phyloP scores from a whole-genome alignment of 768 basidiomycete genomes.

The Rossbeevera mucosa region DNA sequence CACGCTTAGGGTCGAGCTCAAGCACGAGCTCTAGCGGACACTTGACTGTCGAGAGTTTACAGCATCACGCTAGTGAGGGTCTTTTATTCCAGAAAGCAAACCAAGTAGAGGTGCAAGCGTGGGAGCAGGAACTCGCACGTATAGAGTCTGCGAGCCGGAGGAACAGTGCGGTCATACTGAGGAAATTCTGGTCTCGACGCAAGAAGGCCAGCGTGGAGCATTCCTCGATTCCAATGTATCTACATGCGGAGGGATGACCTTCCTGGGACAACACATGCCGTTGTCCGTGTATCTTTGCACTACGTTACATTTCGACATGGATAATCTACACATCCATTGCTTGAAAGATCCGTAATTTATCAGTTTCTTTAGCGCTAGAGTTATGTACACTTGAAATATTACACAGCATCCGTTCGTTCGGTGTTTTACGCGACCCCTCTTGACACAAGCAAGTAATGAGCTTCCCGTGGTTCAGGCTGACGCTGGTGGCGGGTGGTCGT shows the following conservation, averaged over 20 bases:
- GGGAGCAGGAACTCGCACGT: slow-evolving; percentile 73
- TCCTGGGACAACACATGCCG: neutral
- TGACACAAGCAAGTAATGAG: slow-evolving; percentile 33
- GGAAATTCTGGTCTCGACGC: slow-evolving; percentile 24
- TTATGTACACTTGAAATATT: neutral
- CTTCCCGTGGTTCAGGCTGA: slow-evolving; percentile 58
- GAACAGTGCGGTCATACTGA: slow-evolving; percentile 37
- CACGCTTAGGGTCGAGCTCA: slow-evolving; percentile 32
- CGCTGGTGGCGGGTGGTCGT: slow-evolving; percentile 44
- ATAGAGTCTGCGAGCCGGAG: slow-evolving; percentile 61
- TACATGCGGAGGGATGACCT: slow-evolving; percentile 24
- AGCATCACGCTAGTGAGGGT: slow-evolving; percentile 12
- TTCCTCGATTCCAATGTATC: slow-evolving; percentile 17
- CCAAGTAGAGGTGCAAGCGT: slow-evolving; percentile 49
- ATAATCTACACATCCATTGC: slow-evolving; percentile 9
- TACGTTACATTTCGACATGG: slow-evolving; percentile 10
- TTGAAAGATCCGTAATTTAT: slow-evolving; percentile 9
- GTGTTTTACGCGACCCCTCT: neutral
- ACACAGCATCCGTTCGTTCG: slow-evolving; percentile 11
- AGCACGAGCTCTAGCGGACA: slow-evolving; percentile 48
- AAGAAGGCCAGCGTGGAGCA: slow-evolving; percentile 25
- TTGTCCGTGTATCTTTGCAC: slow-evolving; percentile 4
- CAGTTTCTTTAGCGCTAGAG: no score
- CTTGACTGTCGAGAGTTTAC: slow-evolving; percentile 15
- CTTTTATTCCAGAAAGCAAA: slow-evolving; percentile 27